Base-by-base conservation (phyloP, 2,329 filamentous ascomycete genomes). In the Piedraia hortae region DNA sequence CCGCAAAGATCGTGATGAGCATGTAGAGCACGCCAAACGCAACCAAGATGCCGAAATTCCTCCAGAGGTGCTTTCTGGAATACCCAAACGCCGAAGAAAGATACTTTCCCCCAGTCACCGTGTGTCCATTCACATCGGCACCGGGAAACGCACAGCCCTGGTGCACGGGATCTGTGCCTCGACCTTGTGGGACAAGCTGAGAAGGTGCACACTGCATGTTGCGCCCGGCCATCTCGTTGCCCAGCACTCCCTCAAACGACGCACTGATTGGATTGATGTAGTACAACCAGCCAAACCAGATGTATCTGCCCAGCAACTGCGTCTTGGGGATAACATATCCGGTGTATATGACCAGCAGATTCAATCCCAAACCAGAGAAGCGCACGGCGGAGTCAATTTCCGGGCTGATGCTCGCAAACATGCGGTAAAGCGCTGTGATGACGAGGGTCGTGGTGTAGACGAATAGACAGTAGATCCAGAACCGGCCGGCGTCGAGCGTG, bases 1-100 rank as follows among this genome's bases (percentile, higher is more conserved):
- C 65, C 1, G 66, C 70, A 11, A 71, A 31, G 4, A 70, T 56
- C 0, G 73, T 82, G 14, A 82, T 44, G 6, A 66, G 31, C 7
- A 88, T 59, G 36, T 82, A 88, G 4, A 77, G 54, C 1, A 74
- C 51, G 1, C 63, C 59, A 31, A 75, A 85, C 0, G 68, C 73
- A 32, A 80, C 63, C 1, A 85, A 45, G 3, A 80, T 65, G 14
- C 69, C 73, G 35, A 73, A 77, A 39, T 82, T 78, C 3, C 73
- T 62, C 52, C 65, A 70, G 1, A 69, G 42, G 34, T 70, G 52
- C 12, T 44, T 46, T 10, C 61, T 47, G 1, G 53, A 52, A 33
- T 66, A 68, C 19, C 54, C 46, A 40, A 59, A 70, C 5, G 52
- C 52, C 1, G 50, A 48, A 6, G 46, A 32, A 2, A 69, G 37